A percentile compares a stretch with the other conserved stretches of the same genome.
phyloP scores from a whole-genome alignment of 2,329 filamentous ascomycete genomes.

The Dactylellina drechsleri region DNA sequence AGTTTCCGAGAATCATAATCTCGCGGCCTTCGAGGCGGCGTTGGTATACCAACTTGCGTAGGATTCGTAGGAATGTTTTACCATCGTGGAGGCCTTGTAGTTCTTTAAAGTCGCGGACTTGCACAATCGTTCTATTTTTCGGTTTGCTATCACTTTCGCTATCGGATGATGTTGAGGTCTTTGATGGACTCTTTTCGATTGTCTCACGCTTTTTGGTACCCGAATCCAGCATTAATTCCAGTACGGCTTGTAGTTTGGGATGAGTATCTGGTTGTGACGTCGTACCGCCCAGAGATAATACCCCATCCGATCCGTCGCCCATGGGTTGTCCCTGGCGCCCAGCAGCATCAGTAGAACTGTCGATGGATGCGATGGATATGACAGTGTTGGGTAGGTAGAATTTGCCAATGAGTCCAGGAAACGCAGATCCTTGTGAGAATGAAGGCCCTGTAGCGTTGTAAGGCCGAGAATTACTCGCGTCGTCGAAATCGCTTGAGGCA shows the following conservation, averaged over 20 bases:
- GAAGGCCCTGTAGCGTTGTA: too few relatives aligned
- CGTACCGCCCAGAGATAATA: neutral
- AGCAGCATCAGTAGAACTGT: neutral
- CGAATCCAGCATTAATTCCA: slow-evolving; percentile 69
- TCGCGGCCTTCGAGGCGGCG: slow-evolving; percentile 76
- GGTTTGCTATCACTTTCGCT: slow-evolving; percentile 21
- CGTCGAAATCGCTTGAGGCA: slow-evolving; percentile 53
- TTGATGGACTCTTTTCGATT: slow-evolving; percentile 17
- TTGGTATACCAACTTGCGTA: slow-evolving; percentile 77
- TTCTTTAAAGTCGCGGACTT: slow-evolving; percentile 83
- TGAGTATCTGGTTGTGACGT: slow-evolving; percentile 2
- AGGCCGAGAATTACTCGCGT: slow-evolving; percentile 50
- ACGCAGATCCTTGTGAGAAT: neutral
- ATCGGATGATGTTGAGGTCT: neutral
- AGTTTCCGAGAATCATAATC: slow-evolving; percentile 83
- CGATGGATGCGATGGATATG: slow-evolving; percentile 9
- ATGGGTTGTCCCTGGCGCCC: neutral
- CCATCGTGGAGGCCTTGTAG: slow-evolving; percentile 77
- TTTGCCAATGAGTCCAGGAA: slow-evolving; percentile 18
- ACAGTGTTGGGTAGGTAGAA: neutral
- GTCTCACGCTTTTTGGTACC: slow-evolving; percentile 58
- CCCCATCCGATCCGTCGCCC: neutral
- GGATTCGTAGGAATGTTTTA: slow-evolving; percentile 72
- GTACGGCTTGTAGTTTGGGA: slow-evolving; percentile 43
- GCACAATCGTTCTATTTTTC: slow-evolving; percentile 68